Base-by-base conservation (phyloP, 2,329 filamentous ascomycete genomes). In the Scedosporium aurantiacum region DNA sequence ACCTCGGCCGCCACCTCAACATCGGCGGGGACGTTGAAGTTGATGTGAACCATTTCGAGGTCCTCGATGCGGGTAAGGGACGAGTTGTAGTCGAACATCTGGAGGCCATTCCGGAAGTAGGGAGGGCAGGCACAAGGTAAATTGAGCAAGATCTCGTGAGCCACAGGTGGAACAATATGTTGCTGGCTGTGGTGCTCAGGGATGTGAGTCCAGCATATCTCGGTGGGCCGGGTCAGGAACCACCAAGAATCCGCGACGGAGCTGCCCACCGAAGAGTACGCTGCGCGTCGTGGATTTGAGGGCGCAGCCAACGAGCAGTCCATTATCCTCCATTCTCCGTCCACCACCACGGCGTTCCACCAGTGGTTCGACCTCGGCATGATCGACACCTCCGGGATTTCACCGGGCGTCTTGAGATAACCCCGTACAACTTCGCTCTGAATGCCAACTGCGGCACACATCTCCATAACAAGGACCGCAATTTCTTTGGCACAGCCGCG, bases 131-230 rank as follows among this genome's bases (percentile, higher is more conserved):
- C 88, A 66, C 89, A 89, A 0, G 94, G 94, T 5, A 99, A 79
- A 58, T 92, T 89, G 63, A 97, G 81, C 5, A 99, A 78, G 6
- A 95, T 84, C 67, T 97, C 91, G 63, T 91, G 88, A 3, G 90
- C 86, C 25, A 97, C 85, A 0, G 91, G 86, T 16, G 94, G 94
- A 63, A 92, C 92, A 61, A 99, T 87, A 70, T 97, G 94, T 72
- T 99, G 94, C 69, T 97, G 92, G 63, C 87, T 82, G 60, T 91
- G 88, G 62, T 91, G 83, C 61, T 96, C 84, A 4, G 94, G 92
- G 23, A 99, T 87, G 73, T 99, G 94, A 1, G 94, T 97, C 81
- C 93, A 99, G 78, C 93, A 97, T 7, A 93, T 84, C 73, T 99
- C 91, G 55, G 87, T 83, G 5, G 95, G 95, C 7, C 90, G 83